Evolutionary conservation across 768 basidiomycete genomes (phyloP).

Genomic region (Russula virescens): DNA sequence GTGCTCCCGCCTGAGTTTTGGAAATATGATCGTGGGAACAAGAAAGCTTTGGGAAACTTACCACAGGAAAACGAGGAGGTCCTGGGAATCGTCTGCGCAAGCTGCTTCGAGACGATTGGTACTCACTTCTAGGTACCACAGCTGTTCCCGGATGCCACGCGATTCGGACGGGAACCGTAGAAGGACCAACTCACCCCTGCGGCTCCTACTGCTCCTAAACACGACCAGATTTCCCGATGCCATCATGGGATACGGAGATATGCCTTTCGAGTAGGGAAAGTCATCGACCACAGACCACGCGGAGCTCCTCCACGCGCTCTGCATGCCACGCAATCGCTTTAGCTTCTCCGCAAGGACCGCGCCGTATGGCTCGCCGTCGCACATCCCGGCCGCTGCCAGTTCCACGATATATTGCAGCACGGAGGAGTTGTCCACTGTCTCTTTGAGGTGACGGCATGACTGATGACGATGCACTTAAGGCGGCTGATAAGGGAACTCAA

Average conservation of each 20-base stretch:
- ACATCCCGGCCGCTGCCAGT: conserved; percentile 2
- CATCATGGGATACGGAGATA: not conserved
- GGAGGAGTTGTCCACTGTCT: not conserved
- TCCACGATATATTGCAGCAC: conserved; percentile 1
- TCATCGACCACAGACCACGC: not conserved
- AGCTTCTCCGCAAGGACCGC: not conserved
- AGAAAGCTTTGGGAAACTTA: not conserved
- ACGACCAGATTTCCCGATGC: conserved; percentile 5
- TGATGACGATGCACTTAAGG: not conserved
- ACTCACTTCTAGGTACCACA: conserved; percentile 1
- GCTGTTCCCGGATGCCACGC: conserved; percentile 1
- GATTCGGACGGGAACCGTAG: conserved; percentile 7
- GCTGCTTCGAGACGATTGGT: not conserved
- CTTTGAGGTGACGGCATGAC: conserved; percentile 6
- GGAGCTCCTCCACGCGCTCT: not conserved
- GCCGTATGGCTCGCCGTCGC: not conserved
- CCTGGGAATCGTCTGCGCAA: conserved; percentile 6
- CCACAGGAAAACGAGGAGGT: conserved; percentile 6
- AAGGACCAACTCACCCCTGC: not conserved
- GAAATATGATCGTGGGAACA: not conserved
- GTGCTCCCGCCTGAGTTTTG: not conserved
- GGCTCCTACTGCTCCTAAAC: not conserved
- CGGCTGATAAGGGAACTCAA: not conserved
- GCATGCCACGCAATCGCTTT: not conserved
- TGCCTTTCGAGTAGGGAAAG: not conserved